Conservation (phyloP, 208 protist species). For the Tritrichomonas musculus region DNA sequence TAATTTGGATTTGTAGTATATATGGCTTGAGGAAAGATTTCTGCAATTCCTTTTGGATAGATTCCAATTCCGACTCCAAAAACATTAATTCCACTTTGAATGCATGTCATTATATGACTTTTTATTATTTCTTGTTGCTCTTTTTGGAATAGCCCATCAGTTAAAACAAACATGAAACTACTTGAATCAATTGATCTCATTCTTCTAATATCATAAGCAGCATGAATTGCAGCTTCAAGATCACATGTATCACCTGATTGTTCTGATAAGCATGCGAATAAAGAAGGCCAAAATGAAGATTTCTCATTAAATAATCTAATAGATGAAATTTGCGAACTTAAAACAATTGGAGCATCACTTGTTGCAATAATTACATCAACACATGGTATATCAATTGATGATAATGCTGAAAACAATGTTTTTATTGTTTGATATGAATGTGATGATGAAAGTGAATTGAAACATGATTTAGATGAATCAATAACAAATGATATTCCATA, state of each 20-base stretch:
- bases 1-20: not conserved
- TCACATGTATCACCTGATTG: not conserved
- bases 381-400: not conserved
- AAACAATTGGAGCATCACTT: not conserved
- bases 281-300: not conserved
- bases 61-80: not conserved
- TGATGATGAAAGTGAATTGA: not conserved
- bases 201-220: not conserved
- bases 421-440: not conserved
- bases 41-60: not conserved
- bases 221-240: not conserved
- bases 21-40: not conserved
- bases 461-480: conserved; percentile 1
- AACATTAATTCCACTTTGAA: not conserved
- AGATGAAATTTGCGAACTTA: not conserved
- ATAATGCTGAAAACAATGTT: not conserved
- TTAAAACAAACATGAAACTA: not conserved
- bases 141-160: not conserved
- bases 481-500: not conserved
- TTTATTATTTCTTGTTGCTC: not conserved
- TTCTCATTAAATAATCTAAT: not conserved
- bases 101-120: not conserved
- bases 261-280: not conserved
- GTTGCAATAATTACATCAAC: not conserved
- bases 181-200: not conserved